These are phyloP conservation scores for Botrytis elliptica DNA, from an alignment of 2,329 filamentous ascomycete genomes.

Conservation along the genomic window DNA sequence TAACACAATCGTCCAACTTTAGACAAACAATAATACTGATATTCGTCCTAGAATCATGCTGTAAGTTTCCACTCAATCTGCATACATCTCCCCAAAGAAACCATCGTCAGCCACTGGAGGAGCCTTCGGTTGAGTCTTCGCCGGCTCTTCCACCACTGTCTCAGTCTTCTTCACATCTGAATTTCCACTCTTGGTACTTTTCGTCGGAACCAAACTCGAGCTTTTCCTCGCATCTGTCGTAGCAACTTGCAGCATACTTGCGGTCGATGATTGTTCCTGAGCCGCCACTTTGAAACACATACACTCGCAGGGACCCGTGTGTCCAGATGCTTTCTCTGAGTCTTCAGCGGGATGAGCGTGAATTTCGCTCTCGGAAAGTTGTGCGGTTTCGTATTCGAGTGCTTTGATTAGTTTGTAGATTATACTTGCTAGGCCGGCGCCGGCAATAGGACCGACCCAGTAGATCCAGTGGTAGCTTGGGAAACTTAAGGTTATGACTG, in stretches of 20 bases:
- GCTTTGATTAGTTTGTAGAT: conserved; percentile 52
- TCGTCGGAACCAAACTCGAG: conserved; percentile 8
- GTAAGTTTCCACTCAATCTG: neutral
- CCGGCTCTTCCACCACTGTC: neutral
- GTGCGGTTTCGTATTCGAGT: conserved; percentile 50
- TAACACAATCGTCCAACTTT: neutral
- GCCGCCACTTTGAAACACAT: conserved; percentile 20
- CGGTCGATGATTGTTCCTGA: neutral
- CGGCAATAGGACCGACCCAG: conserved; percentile 51
- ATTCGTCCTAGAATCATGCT: neutral
- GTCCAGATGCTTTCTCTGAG: conserved; percentile 16
- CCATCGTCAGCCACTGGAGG: conserved; percentile 6
- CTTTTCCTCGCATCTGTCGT: neutral
- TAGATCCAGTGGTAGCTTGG: conserved; percentile 50
- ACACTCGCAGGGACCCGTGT: conserved; percentile 18
- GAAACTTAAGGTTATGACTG: conserved; percentile 45
- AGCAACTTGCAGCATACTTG: neutral
- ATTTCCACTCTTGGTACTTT: conserved; percentile 10
- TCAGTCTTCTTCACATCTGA: conserved; percentile 1
- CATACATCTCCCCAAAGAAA: conserved; percentile 20
- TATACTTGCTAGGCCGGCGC: conserved; percentile 48
- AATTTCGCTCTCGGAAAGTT: conserved; percentile 9
- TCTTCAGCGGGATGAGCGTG: neutral
- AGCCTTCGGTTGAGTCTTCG: neutral
- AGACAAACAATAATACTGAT: neutral